phyloP scores from a whole-genome alignment of 441 rosid genomes.

The Geranium incanum region DNA sequence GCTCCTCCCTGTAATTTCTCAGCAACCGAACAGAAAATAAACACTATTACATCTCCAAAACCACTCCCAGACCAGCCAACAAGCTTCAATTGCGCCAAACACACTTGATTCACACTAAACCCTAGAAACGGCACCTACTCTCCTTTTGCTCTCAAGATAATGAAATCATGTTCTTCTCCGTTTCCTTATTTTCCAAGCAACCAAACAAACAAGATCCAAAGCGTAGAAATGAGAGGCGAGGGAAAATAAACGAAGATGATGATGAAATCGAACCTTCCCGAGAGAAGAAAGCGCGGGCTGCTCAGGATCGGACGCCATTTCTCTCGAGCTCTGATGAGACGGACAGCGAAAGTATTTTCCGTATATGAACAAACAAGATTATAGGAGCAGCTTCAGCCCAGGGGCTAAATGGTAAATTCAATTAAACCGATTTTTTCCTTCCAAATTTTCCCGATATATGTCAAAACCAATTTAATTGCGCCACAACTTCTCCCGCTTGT shows the following conservation, averaged over 20 bases:
- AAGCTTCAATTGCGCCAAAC: not conserved
- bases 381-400: not conserved
- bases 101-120: not conserved
- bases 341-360: not conserved
- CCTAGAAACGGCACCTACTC: not conserved
- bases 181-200: not conserved
- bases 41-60: not conserved
- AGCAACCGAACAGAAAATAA: constrained; percentile 10
- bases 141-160: not conserved
- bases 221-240: not conserved
- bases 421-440: not conserved
- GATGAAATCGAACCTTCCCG: constrained; percentile 31
- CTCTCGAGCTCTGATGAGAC: not conserved
- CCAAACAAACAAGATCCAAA: not conserved
- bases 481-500: too few relatives aligned
- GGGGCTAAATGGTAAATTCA: not conserved
- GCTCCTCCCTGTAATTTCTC: constrained; percentile 1
- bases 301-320: constrained; percentile 61
- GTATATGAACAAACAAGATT: not conserved
- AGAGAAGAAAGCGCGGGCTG: constrained; percentile 37
- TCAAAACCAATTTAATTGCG: too few relatives aligned
- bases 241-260: not conserved
- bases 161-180: not conserved
- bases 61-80: not conserved
- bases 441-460: too few relatives aligned